These are phyloP conservation scores for Penicillium sp. DNA, from an alignment of 2,329 filamentous ascomycete genomes.

Conservation along the genomic window DNA sequence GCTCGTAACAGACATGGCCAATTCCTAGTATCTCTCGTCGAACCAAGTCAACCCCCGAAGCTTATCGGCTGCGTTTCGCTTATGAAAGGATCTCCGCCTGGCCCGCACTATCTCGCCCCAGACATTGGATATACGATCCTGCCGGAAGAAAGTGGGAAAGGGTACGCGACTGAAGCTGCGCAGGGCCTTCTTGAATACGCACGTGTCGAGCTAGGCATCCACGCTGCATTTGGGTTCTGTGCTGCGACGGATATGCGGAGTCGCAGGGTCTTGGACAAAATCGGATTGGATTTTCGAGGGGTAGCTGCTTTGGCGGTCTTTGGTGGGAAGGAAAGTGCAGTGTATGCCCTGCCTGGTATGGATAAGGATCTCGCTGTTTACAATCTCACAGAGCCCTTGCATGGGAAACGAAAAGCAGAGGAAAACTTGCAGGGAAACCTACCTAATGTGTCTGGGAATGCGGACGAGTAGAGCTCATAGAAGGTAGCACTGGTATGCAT, in stretches of 20 bases:
- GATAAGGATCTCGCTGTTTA: conserved; percentile 21
- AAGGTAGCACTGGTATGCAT: too few relatives aligned
- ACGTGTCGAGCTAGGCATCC: conserved; percentile 13
- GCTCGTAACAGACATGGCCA: conserved; percentile 10
- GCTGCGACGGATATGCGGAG: conserved; percentile 19
- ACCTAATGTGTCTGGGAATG: not conserved
- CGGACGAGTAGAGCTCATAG: not conserved
- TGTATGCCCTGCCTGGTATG: conserved; percentile 22
- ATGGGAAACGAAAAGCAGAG: not conserved
- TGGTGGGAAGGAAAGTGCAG: conserved; percentile 18
- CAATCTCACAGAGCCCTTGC: conserved; percentile 1
- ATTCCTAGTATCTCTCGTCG: conserved; percentile 14
- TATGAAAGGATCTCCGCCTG: conserved; percentile 20
- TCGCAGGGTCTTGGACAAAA: conserved; percentile 25
- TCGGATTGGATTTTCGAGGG: conserved; percentile 27
- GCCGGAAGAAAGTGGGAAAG: conserved; percentile 28
- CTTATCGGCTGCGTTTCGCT: conserved; percentile 24
- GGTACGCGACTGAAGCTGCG: conserved; percentile 31
- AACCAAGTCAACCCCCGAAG: not conserved
- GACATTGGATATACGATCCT: conserved; percentile 30
- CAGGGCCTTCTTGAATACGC: conserved; percentile 23
- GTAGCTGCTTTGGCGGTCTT: conserved; percentile 18
- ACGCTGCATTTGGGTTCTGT: conserved; percentile 27
- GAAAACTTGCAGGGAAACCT: too few relatives aligned
- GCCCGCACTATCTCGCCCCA: conserved; percentile 17